These are phyloP conservation scores for Sporothrix brunneoviolacea DNA, from an alignment of 2,329 filamentous ascomycete species.

Conservation along the genomic window DNA sequence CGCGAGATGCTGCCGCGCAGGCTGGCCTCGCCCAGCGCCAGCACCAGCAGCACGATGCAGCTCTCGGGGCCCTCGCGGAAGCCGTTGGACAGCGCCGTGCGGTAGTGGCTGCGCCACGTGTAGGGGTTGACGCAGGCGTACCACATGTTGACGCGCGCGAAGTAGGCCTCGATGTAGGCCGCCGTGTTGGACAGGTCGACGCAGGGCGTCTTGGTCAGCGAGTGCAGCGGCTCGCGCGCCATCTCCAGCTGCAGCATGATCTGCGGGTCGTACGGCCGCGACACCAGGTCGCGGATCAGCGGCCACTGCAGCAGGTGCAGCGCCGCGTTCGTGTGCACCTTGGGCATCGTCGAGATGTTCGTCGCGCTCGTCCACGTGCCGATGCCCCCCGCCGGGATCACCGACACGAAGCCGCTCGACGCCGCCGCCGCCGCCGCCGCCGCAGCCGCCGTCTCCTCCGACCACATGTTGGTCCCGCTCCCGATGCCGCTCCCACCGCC, in stretches of 20 bases:
- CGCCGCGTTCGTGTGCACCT: slow-evolving; percentile 73
- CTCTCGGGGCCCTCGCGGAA: slow-evolving; percentile 76
- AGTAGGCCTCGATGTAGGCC: slow-evolving; percentile 72
- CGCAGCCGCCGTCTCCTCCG: slow-evolving; percentile 30
- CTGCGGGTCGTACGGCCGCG: slow-evolving; percentile 70
- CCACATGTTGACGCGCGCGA: slow-evolving; percentile 75
- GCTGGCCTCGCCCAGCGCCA: slow-evolving; percentile 71
- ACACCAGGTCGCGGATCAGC: slow-evolving; percentile 70
- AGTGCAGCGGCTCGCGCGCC: slow-evolving; percentile 66
- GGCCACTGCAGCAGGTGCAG: slow-evolving; percentile 75
- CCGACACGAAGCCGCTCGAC: slow-evolving; percentile 42
- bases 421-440: slow-evolving; percentile 24
- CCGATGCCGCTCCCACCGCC: slow-evolving; percentile 15
- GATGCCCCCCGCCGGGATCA: slow-evolving; percentile 57
- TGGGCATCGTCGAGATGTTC: slow-evolving; percentile 82
- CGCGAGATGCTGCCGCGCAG: slow-evolving; percentile 69
- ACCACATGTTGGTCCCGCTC: slow-evolving; percentile 33
- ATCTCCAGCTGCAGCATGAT: slow-evolving; percentile 77
- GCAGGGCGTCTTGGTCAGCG: slow-evolving; percentile 55
- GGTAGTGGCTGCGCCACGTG: slow-evolving; percentile 70
- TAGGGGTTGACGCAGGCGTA: slow-evolving; percentile 81
- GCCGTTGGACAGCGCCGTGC: slow-evolving; percentile 65
- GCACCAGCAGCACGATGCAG: slow-evolving; percentile 71
- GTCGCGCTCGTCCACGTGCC: slow-evolving; percentile 59
- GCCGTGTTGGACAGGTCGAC: slow-evolving; percentile 69